These are phyloP conservation scores for Botryotinia narcissicola DNA, from an alignment of 2,329 filamentous ascomycete genomes.

Conservation along the genomic window DNA sequence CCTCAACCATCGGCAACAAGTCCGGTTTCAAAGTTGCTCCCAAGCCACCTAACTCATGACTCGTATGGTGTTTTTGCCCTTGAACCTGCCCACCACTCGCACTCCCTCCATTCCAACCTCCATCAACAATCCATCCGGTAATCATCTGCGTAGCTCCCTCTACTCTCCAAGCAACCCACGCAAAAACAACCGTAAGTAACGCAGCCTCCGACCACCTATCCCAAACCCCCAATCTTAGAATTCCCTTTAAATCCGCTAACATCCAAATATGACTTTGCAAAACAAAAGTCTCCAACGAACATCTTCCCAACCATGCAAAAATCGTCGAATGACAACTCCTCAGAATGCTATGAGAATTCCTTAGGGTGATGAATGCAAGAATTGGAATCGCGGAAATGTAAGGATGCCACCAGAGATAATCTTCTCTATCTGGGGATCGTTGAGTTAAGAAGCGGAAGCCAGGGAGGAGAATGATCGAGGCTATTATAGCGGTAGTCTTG, in stretches of 20 bases:
- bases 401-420: constrained; percentile 52
- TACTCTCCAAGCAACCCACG: constrained; percentile 44
- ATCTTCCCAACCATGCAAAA: constrained; percentile 55
- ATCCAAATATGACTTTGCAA: constrained; percentile 62
- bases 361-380: constrained; percentile 50
- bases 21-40: constrained; percentile 1
- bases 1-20: constrained; percentile 16
- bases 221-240: constrained; percentile 42
- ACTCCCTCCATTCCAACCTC: constrained; percentile 42
- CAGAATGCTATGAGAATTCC: constrained; percentile 47
- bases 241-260: constrained; percentile 54
- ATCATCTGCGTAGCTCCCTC: constrained; percentile 41
- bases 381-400: constrained; percentile 55
- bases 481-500: constrained; percentile 24
- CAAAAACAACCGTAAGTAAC: constrained; percentile 44
- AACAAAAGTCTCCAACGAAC: constrained; percentile 58
- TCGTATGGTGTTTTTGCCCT: not conserved
- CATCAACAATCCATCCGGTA: constrained; percentile 41
- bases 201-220: constrained; percentile 41
- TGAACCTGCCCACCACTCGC: not conserved
- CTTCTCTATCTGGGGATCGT: constrained; percentile 39
- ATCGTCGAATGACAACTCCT: constrained; percentile 45
- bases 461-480: constrained; percentile 29
- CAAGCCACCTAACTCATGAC: not conserved
- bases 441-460: constrained; percentile 29